phyloP scores from a whole-genome alignment of 2,329 filamentous ascomycete species.

The Talaromyces sp. region DNA sequence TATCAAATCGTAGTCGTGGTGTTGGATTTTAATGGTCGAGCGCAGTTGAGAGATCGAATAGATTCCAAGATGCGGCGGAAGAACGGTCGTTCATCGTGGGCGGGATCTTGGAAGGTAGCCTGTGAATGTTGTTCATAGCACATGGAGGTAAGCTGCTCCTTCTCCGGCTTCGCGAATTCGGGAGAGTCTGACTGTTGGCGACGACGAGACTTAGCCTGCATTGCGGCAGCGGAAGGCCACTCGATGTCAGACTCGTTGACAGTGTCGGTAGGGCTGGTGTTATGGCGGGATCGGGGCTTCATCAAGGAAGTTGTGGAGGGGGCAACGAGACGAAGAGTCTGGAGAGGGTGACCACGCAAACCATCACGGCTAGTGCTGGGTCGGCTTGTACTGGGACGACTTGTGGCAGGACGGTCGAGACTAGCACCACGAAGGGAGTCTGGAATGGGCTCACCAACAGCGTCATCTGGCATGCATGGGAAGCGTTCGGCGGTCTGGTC shows the following conservation, averaged over 20 bases:
- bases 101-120: conserved; percentile 21
- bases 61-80: conserved; percentile 26
- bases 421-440: conserved; percentile 16
- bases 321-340: conserved; percentile 40
- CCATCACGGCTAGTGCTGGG: conserved; percentile 30
- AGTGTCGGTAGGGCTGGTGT: conserved; percentile 17
- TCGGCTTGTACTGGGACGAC: conserved; percentile 20
- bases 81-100: conserved; percentile 17
- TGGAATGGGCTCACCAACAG: conserved; percentile 16
- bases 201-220: conserved; percentile 39
- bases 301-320: conserved; percentile 40
- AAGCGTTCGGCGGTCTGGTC: conserved; percentile 31
- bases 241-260: conserved; percentile 33
- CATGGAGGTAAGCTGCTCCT: conserved; percentile 33
- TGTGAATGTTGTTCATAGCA: conserved; percentile 36
- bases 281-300: conserved; percentile 29
- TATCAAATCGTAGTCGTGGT: conserved; percentile 21
- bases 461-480: conserved; percentile 32
- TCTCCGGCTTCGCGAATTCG: conserved; percentile 26
- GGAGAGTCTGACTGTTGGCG: conserved; percentile 34
- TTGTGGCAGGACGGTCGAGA: conserved; percentile 20
- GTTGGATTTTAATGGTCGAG: conserved; percentile 17
- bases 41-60: conserved; percentile 24
- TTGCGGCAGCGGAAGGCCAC: conserved; percentile 38
- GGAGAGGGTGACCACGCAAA: conserved; percentile 26